These are phyloP conservation scores for Neurospora sp. DNA, from an alignment of 495 filamentous ascomycete species.

Conservation along the genomic window DNA sequence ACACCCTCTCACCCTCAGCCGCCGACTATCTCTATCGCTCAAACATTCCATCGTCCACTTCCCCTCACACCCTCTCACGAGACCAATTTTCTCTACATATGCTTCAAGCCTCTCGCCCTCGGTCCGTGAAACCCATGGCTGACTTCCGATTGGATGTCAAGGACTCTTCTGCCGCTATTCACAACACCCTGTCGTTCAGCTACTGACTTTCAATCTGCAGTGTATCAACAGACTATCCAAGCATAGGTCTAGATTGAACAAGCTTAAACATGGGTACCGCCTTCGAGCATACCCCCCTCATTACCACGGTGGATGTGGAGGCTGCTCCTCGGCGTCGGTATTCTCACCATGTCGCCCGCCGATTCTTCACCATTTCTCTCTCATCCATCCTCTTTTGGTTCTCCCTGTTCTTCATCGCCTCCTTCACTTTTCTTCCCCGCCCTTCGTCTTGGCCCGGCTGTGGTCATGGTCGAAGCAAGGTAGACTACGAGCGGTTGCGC, in stretches of 20 bases:
- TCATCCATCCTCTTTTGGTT: slow-evolving; percentile 43
- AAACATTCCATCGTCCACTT: not conserved
- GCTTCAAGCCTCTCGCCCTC: not conserved
- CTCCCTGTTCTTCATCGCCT: slow-evolving; percentile 51
- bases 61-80: not conserved
- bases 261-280: slow-evolving; percentile 7
- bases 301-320: slow-evolving; percentile 43
- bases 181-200: not conserved
- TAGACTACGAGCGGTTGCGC: slow-evolving; percentile 58
- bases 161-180: not conserved
- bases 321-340: slow-evolving; percentile 49
- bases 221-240: not conserved
- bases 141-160: not conserved
- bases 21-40: not conserved
- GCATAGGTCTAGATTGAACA: not conserved
- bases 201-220: not conserved
- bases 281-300: slow-evolving; percentile 51
- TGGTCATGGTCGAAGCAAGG: slow-evolving; percentile 18
- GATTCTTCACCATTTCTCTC: slow-evolving; percentile 60
- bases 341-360: slow-evolving; percentile 56
- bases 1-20: not conserved
- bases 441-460: slow-evolving; percentile 34
- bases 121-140: not conserved
- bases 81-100: not conserved
- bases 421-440: slow-evolving; percentile 32